phyloP scores from a whole-genome alignment of 768 basidiomycete species.

The Lentinula aciculospora region DNA sequence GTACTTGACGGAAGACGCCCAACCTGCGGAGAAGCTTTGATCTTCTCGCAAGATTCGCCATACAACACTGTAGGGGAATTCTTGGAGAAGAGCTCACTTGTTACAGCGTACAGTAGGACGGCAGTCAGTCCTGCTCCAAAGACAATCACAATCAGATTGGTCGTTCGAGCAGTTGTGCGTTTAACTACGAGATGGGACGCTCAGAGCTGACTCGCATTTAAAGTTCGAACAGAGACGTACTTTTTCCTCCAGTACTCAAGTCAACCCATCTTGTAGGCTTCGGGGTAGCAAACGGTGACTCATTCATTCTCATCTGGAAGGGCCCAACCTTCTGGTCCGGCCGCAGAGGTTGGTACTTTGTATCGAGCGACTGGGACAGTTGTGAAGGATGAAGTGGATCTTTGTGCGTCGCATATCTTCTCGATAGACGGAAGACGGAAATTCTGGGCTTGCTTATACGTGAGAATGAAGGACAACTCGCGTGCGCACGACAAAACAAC shows the following conservation, averaged over 20 bases:
- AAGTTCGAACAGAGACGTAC: conserved; percentile 28
- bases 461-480: not conserved
- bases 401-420: conserved; percentile 43
- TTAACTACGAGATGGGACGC: conserved; percentile 26
- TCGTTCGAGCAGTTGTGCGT: conserved; percentile 43
- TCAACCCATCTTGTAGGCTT: conserved; percentile 76
- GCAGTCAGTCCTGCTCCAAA: conserved; percentile 78
- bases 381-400: conserved; percentile 40
- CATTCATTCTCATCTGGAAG: conserved; percentile 68
- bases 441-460: not conserved
- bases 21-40: conserved; percentile 41
- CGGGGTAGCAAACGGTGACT: conserved; percentile 43
- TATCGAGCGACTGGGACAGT: conserved; percentile 62
- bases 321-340: conserved; percentile 64
- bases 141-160: conserved; percentile 52
- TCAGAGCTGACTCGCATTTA: not conserved
- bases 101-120: conserved; percentile 71
- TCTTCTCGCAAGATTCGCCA: conserved; percentile 50
- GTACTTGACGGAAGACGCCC: conserved; percentile 14
- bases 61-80: conserved; percentile 85
- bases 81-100: conserved; percentile 81
- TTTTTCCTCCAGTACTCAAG: conserved; percentile 70
- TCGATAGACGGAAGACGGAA: not conserved
- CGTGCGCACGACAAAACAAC: not conserved
- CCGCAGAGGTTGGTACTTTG: conserved; percentile 35